phyloP scores from a whole-genome alignment of 73 alveolate genomes.

The Stentor coeruleus region DNA sequence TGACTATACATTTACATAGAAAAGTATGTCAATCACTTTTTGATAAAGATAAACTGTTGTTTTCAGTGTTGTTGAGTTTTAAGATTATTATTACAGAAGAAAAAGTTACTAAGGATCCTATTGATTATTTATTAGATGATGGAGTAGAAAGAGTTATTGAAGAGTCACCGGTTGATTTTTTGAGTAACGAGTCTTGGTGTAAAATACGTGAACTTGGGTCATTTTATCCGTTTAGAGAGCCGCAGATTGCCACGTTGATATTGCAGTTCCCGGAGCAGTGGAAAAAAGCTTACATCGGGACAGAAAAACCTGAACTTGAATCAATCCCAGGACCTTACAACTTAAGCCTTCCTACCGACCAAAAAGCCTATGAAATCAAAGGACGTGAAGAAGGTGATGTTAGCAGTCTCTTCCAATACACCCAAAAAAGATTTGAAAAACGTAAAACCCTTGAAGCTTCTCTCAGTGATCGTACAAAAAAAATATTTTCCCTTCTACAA shows the following conservation, averaged over 20 bases:
- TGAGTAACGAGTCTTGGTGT: not conserved
- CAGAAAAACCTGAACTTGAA: conserved; percentile 20
- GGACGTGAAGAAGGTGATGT: conserved; percentile 25
- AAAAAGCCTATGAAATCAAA: conserved; percentile 9
- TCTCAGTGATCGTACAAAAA: not conserved
- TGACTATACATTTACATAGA: conserved; percentile 57
- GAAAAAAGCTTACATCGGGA: not conserved
- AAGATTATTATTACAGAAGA: conserved; percentile 65
- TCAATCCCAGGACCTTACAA: conserved; percentile 15
- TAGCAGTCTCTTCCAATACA: not conserved
- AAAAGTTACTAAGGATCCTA: conserved; percentile 30
- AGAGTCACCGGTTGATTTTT: conserved; percentile 51
- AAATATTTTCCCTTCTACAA: not conserved
- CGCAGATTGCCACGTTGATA: not conserved
- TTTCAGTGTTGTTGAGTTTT: conserved; percentile 78
- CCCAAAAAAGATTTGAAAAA: conserved; percentile 22
- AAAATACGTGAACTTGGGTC: not conserved
- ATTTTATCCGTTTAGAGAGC: conserved; percentile 15
- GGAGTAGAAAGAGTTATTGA: conserved; percentile 86
- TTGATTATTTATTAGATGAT: conserved; percentile 80
- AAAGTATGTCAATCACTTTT: conserved; percentile 93
- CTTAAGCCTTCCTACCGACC: conserved; percentile 1
- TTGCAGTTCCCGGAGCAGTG: conserved; percentile 9
- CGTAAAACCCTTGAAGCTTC: conserved; percentile 7
- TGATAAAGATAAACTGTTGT: conserved; percentile 94